Evolutionary conservation across 352 stramenopile species (phyloP).

Genomic region (Blastocystis sp.): DNA sequence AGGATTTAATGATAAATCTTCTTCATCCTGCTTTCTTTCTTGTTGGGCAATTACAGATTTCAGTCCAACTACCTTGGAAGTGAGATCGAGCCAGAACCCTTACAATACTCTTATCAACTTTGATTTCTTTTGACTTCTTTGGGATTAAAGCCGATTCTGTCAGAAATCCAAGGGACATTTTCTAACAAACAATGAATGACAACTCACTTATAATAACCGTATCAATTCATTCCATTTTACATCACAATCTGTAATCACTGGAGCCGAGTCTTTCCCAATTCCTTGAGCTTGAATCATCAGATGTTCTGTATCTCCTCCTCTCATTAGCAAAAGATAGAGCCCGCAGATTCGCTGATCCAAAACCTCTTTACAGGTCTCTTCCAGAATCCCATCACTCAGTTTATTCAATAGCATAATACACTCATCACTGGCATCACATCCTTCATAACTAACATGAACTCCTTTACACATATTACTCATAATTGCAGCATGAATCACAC

Average conservation of each 20-base stretch:
- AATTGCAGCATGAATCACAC: neutral
- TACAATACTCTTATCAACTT: conserved; percentile 71
- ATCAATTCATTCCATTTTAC: conserved; percentile 9
- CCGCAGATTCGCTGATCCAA: neutral
- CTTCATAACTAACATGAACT: neutral
- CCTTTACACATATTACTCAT: neutral
- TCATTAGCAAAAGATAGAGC: conserved; percentile 31
- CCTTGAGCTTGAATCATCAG: neutral
- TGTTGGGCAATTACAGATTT: conserved; percentile 63
- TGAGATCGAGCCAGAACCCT: neutral
- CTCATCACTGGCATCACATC: neutral
- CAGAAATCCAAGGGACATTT: conserved; percentile 78
- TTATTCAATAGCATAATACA: neutral
- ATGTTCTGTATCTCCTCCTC: conserved; percentile 9
- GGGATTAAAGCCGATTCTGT: conserved; percentile 78
- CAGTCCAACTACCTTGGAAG: conserved; percentile 74
- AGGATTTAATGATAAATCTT: conserved; percentile 5
- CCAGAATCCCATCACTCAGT: neutral
- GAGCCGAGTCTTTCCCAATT: neutral
- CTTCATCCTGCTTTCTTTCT: conserved; percentile 25
- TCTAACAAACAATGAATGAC: conserved; percentile 42
- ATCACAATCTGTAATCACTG: neutral
- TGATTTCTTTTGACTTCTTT: conserved; percentile 79
- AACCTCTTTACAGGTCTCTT: neutral
- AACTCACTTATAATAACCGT: neutral